phyloP scores from a whole-genome alignment of 768 basidiomycete genomes.

The Ramaria sp. region DNA sequence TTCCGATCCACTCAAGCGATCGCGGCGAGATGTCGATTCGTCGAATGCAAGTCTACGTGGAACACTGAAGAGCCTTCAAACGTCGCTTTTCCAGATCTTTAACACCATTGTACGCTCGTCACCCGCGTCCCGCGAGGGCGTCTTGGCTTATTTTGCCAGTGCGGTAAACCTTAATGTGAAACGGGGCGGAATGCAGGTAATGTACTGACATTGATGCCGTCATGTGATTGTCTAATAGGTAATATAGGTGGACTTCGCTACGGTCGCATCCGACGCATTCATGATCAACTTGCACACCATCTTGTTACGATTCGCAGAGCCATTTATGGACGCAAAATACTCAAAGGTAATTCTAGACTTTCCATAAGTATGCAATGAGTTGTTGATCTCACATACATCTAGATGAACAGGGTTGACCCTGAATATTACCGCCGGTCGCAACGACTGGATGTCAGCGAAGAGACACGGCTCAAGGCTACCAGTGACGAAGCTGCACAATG shows the following conservation, averaged over 20 bases:
- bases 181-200: slow-evolving; percentile 85
- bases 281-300: slow-evolving; percentile 86
- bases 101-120: slow-evolving; percentile 82
- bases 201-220: not conserved
- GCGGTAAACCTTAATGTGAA: slow-evolving; percentile 69
- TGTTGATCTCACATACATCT: slow-evolving; percentile 1
- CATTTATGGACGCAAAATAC: slow-evolving; percentile 88
- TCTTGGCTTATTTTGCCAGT: slow-evolving; percentile 71
- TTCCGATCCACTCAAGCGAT: slow-evolving; percentile 70
- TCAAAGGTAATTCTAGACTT: slow-evolving; percentile 49
- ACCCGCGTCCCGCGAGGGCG: slow-evolving; percentile 66
- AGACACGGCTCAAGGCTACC: slow-evolving; percentile 90
- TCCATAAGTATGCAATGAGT: not conserved
- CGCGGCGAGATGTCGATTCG: slow-evolving; percentile 65
- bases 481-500: slow-evolving; percentile 77
- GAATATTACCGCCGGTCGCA: slow-evolving; percentile 64
- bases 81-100: slow-evolving; percentile 77
- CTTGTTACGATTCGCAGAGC: slow-evolving; percentile 78
- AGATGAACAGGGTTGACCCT: slow-evolving; percentile 90
- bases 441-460: slow-evolving; percentile 71
- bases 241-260: slow-evolving; percentile 64
- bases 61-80: slow-evolving; percentile 79
- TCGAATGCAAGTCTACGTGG: slow-evolving; percentile 79
- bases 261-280: slow-evolving; percentile 85
- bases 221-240: not conserved